Evolutionary conservation across 768 basidiomycete species (phyloP), one percentile per base, ranked within the genome.

Genomic region (Leccinum pellstonianum): DNA sequence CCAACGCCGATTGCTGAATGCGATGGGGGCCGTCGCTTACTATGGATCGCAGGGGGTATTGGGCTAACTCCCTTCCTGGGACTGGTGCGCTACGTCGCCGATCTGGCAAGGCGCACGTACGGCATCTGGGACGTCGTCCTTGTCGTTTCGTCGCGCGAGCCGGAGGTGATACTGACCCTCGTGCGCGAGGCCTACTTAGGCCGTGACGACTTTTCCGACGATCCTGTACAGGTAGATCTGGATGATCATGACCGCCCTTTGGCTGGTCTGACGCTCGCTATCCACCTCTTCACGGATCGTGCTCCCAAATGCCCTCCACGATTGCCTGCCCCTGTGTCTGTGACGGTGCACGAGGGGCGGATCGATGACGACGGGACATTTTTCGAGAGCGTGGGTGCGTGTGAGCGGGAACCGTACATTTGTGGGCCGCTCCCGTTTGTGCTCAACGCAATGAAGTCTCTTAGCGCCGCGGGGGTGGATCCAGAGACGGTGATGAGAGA

Each of bases 1-100:
- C 68, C 68, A 2, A 55, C 60, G 4, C 66, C 68, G 1, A 9
- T 68, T 19, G 63, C 68, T 6, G 68, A 61, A 23, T 70, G 68
- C n/a, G 69, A 69, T 9, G 62, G 61, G 10, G 66, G 59, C 15
- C 69, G 57, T 47, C 74, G 74, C 33, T 64, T 84, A 29, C 68
- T 86, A 27, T 86, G 83, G 84, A 70, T 84, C n/a, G 85, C 84
- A 1, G 86, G 84, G 23, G 86, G 86, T 1, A 86, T 88, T 43
- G 86, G 86, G 3, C 51, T 87, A 19, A 87, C 86, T 17, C 86
- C 85, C 0, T 87, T 84, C 69, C 66, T 87, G n/a, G 78, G 79
- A 27, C 79, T 86, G 80, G 74, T 85, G 1, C 56, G 58, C 17
- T 43, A 69, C 9, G 61, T 68, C 14, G 56, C 63, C 17, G 52